A percentile compares a stretch with the other conserved stretches of the same genome.
Conservation (phyloP, 2,329 filamentous ascomycete genomes). For the Calonectria leucothoes region DNA sequence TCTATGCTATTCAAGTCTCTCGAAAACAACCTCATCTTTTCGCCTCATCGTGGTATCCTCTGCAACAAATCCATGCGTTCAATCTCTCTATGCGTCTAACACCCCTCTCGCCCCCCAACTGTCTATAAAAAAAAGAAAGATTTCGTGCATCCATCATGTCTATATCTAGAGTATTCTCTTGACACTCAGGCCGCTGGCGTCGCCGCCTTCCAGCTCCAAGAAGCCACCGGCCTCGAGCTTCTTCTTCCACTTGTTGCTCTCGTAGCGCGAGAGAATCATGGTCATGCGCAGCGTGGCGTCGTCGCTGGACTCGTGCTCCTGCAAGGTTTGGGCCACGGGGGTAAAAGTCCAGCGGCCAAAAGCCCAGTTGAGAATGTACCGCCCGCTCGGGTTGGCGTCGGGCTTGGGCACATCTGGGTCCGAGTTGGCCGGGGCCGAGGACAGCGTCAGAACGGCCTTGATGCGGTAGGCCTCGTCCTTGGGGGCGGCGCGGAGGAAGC, state of each 20-base stretch:
- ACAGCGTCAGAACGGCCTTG: slow-evolving; percentile 74
- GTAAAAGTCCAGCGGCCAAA: slow-evolving; percentile 97
- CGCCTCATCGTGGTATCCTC: slow-evolving; percentile 31
- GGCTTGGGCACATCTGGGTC: slow-evolving; percentile 57
- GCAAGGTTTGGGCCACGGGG: slow-evolving; percentile 53
- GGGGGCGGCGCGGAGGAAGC: slow-evolving; percentile 77
- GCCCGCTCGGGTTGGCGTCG: slow-evolving; percentile 47
- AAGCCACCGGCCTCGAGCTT: slow-evolving; percentile 70
- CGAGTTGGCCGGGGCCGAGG: slow-evolving; percentile 60
- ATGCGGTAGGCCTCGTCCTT: slow-evolving; percentile 98
- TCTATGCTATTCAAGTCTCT: slow-evolving; percentile 31
- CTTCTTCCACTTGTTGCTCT: slow-evolving; percentile 83
- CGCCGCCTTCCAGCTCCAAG: slow-evolving; percentile 59
- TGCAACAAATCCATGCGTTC: slow-evolving; percentile 9
- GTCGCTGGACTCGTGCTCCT: slow-evolving; percentile 67
- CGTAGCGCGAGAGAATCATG: slow-evolving; percentile 78
- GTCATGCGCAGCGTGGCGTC: slow-evolving; percentile 76
- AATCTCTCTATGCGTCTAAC: slow-evolving; percentile 21
- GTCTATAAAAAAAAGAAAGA: slow-evolving; percentile 21
- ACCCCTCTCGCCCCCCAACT: background rate
- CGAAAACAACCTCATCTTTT: slow-evolving; percentile 25
- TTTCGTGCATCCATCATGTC: slow-evolving; percentile 9
- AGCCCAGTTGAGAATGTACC: slow-evolving; percentile 97
- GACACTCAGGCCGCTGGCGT: slow-evolving; percentile 63
- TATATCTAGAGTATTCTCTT: slow-evolving; percentile 58